Percentiles rank a stretch among this genome's conserved stretches.
These are phyloP conservation scores for Diaporthe aspalathi DNA, from an alignment of 2,329 filamentous ascomycete genomes.

Conservation along the genomic window DNA sequence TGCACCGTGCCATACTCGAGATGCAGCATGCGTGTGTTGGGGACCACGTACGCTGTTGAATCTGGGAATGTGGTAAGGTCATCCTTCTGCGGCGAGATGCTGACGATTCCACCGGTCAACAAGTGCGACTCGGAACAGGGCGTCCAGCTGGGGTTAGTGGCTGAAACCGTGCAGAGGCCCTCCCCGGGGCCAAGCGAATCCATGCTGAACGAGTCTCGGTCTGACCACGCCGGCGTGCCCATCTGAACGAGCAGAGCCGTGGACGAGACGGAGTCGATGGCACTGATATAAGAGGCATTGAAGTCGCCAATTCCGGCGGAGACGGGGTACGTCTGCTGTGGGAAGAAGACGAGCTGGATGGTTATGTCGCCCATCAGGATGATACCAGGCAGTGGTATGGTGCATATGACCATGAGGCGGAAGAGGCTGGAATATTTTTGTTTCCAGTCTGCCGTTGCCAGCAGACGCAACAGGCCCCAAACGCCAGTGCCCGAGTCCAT, in stretches of 20 bases:
- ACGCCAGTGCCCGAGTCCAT: slow-evolving; percentile 30
- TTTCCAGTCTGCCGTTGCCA: slow-evolving; percentile 31
- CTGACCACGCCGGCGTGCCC: slow-evolving; percentile 28
- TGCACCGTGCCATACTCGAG: slow-evolving; percentile 32
- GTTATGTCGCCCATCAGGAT: slow-evolving; percentile 31
- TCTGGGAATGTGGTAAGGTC: slow-evolving; percentile 8
- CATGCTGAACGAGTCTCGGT: slow-evolving; percentile 19
- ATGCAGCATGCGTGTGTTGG: slow-evolving; percentile 25
- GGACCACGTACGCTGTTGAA: slow-evolving; percentile 31
- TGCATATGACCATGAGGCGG: slow-evolving; percentile 30
- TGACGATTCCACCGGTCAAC: slow-evolving; percentile 24
- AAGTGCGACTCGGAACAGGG: slow-evolving; percentile 30
- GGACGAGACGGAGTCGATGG: slow-evolving; percentile 15
- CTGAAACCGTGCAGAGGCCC: slow-evolving; percentile 24
- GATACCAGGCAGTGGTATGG: slow-evolving; percentile 27
- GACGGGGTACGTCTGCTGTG: slow-evolving; percentile 15
- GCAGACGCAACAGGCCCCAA: slow-evolving; percentile 28
- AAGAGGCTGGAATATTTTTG: slow-evolving; percentile 34
- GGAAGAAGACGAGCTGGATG: slow-evolving; percentile 31
- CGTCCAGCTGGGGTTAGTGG: slow-evolving; percentile 16
- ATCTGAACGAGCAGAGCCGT: slow-evolving; percentile 30
- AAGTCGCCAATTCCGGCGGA: slow-evolving; percentile 27
- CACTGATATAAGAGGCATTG: slow-evolving; percentile 21
- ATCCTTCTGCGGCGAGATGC: slow-evolving; percentile 26
- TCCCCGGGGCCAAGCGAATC: slow-evolving; percentile 24